phyloP scores from a whole-genome alignment of 495 filamentous ascomycete species.

The Thermochaetoides thermophila region DNA sequence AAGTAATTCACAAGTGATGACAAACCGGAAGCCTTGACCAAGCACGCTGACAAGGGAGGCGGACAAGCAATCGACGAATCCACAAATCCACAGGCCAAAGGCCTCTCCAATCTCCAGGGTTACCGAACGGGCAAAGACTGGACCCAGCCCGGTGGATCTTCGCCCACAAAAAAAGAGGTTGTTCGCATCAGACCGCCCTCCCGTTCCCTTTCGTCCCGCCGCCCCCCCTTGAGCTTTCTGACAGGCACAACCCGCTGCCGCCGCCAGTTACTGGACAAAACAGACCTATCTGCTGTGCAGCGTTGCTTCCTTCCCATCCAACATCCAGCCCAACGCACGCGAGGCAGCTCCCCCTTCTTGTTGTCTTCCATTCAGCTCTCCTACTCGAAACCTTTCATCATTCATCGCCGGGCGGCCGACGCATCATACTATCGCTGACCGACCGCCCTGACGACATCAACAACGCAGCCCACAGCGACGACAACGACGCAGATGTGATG shows the following conservation, averaged over 20 bases:
- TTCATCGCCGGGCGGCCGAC: too few relatives aligned
- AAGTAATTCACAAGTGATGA: too few relatives aligned
- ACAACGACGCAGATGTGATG: too few relatives aligned
- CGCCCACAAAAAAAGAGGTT: constrained; percentile 16
- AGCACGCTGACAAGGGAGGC: too few relatives aligned
- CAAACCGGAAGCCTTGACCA: too few relatives aligned
- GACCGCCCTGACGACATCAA: constrained; percentile 9
- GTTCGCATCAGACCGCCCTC: constrained; percentile 9
- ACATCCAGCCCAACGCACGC: constrained; percentile 4
- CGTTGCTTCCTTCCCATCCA: constrained; percentile 11
- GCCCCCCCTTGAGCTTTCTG: constrained; percentile 8
- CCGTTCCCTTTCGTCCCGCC: neutral
- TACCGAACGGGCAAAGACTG: too few relatives aligned
- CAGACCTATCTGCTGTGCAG: constrained; percentile 4
- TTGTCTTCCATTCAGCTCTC: too few relatives aligned
- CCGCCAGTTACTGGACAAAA: neutral
- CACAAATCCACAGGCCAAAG: too few relatives aligned
- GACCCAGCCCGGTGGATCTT: constrained; percentile 1
- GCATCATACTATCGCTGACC: too few relatives aligned
- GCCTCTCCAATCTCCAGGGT: too few relatives aligned
- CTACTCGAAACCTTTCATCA: too few relatives aligned
- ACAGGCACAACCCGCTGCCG: constrained; percentile 11
- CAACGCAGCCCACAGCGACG: constrained; percentile 11
- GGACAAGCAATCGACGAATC: too few relatives aligned
- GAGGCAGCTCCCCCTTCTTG: neutral